Evolutionary conservation across 1,284 basidiomycete genomes (phyloP), one percentile per base, ranked within the genome.

Genomic region (Sporisorium reilianum): DNA sequence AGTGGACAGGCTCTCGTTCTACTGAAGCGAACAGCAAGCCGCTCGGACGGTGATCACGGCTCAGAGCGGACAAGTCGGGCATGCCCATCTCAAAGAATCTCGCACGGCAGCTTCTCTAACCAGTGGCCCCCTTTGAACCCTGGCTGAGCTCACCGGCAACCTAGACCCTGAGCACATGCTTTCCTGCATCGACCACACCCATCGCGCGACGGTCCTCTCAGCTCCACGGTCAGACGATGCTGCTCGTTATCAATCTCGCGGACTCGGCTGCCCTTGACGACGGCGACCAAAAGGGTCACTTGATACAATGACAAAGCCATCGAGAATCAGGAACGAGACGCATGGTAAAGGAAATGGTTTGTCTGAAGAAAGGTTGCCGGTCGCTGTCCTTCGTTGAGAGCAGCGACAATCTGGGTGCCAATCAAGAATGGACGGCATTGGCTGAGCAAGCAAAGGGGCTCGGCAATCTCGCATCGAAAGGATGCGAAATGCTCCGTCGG

Each of bases 121-220:
- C n/a, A n/a, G n/a, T n/a, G n/a, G n/a, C n/a, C n/a, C n/a, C n/a
- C n/a, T n/a, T n/a, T n/a, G n/a, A n/a, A n/a, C n/a, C n/a, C n/a
- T n/a, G n/a, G n/a, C n/a, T n/a, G n/a, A n/a, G n/a, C 42, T 25
- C 22, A 25, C 42, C 22, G 42, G 42, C 7, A 25, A 44, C 42
- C 42, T 44, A 23, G 22, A 44, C 22, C 42, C 42, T 44, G 42
- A 44, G 42, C 42, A 25, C 11, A 44, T 23, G n/a, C 41, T n/a
- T 22, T 22, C 22, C 20, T 1, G 22, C 41, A 10, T n/a, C n/a
- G n/a, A 11, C 10, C 20, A 42, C n/a, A 42, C 20, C 9, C 42
- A 12, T 12, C 11, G 32, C 32, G 9, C 42, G 23, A 14, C 42
- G 22, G 12, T 44, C 42, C 22, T 44, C 42, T 25, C n/a, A 42